Percentiles rank a stretch among this genome's conserved stretches.
phyloP scores from a whole-genome alignment of 257 asterid genomes.

The Solanum boliviense region DNA sequence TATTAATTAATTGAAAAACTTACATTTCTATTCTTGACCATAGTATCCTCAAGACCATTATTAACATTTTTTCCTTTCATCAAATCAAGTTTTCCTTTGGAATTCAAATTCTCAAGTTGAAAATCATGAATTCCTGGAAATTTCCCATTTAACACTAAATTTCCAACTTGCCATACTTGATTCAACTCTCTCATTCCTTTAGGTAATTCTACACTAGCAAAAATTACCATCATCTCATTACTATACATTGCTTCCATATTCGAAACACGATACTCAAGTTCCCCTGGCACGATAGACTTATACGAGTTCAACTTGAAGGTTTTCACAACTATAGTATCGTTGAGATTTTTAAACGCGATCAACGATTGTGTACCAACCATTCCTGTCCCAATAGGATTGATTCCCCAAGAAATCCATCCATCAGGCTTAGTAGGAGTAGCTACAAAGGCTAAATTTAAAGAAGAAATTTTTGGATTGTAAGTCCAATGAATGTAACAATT shows the following conservation, averaged over 20 bases:
- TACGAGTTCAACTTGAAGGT: constrained; percentile 27
- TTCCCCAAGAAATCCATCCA: constrained; percentile 78
- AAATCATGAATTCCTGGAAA: constrained; percentile 43
- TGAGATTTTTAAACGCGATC: constrained; percentile 33
- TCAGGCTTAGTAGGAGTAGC: constrained; percentile 44
- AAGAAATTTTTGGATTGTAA: constrained; percentile 22
- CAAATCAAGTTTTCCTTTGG: constrained; percentile 33
- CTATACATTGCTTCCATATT: constrained; percentile 26
- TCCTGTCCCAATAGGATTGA: constrained; percentile 45
- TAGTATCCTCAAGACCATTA: constrained; percentile 19
- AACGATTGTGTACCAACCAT: constrained; percentile 64
- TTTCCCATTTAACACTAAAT: constrained; percentile 18
- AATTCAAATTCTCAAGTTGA: constrained; percentile 23
- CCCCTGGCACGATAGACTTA: constrained; percentile 26
- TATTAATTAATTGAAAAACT: constrained; percentile 7
- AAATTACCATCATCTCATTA: constrained; percentile 25
- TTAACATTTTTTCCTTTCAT: constrained; percentile 37
- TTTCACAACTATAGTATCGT: constrained; percentile 34
- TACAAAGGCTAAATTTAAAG: constrained; percentile 49
- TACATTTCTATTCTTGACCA: constrained; percentile 54
- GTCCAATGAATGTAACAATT: constrained; percentile 56
- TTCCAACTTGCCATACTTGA: constrained; percentile 76
- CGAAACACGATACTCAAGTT: background rate
- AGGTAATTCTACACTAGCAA: constrained; percentile 53
- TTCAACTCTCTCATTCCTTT: constrained; percentile 26